Evolutionary conservation across 257 asterid species (phyloP).

Genomic region (Scutellaria baicalensis): DNA sequence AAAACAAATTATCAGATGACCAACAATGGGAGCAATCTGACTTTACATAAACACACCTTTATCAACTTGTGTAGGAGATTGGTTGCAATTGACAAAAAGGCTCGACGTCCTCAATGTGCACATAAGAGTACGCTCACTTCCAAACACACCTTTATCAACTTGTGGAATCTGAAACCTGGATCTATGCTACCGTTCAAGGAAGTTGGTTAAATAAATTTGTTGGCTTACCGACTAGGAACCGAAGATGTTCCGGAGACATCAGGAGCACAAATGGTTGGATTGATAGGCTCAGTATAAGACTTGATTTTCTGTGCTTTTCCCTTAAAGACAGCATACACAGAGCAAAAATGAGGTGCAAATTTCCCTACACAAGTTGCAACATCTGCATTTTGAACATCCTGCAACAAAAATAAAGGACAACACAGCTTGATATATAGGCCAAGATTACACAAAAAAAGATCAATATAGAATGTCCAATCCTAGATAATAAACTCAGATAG

Average conservation of each 20-base stretch:
- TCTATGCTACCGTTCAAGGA: background rate
- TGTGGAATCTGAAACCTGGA: background rate
- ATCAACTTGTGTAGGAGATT: too few relatives aligned
- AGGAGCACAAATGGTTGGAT: conserved; percentile 14
- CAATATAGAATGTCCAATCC: background rate
- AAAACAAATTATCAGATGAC: too few relatives aligned
- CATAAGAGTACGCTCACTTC: too few relatives aligned
- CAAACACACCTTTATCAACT: too few relatives aligned
- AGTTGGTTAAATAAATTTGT: background rate
- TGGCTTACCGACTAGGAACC: conserved; percentile 27
- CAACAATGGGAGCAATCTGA: too few relatives aligned
- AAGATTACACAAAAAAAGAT: background rate
- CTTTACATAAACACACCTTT: too few relatives aligned
- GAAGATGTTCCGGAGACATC: conserved; percentile 11
- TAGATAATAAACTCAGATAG: conserved; percentile 31
- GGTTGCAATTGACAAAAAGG: too few relatives aligned
- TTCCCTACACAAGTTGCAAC: conserved; percentile 43
- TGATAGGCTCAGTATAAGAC: conserved; percentile 31
- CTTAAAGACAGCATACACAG: conserved; percentile 49
- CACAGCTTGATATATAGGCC: background rate
- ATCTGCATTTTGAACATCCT: conserved; percentile 66
- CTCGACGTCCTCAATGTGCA: too few relatives aligned
- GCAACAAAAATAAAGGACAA: background rate
- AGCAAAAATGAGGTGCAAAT: conserved; percentile 53
- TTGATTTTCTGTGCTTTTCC: conserved; percentile 33